Conservation (phyloP, 2,329 filamentous ascomycete genomes). For the Botrytis paeoniae region DNA sequence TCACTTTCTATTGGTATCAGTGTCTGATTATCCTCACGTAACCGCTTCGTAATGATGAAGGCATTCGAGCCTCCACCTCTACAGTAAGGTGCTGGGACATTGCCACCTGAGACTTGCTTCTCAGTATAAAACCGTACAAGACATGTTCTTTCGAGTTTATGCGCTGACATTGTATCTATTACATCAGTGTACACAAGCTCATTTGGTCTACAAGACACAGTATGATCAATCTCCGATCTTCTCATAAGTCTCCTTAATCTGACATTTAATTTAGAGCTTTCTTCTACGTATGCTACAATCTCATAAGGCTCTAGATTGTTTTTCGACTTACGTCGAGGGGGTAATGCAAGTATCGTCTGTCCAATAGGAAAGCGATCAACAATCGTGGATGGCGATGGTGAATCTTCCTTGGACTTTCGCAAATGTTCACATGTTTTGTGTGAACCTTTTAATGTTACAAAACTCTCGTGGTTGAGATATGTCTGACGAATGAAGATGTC, state of each 20-base stretch:
- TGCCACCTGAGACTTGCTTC: conserved; percentile 34
- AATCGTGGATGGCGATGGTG: conserved; percentile 15
- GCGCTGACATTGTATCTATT: conserved; percentile 39
- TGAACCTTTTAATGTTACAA: conserved; percentile 53
- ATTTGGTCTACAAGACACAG: conserved; percentile 32
- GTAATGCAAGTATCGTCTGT: conserved; percentile 51
- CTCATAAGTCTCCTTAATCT: conserved; percentile 53
- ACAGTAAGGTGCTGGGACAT: conserved; percentile 62
- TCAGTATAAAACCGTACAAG: conserved; percentile 54
- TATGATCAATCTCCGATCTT: conserved; percentile 43
- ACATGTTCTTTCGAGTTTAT: conserved; percentile 54
- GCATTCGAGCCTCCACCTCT: conserved; percentile 62
- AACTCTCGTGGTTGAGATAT: conserved; percentile 60
- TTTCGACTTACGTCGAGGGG: conserved; percentile 44
- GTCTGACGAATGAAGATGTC: conserved; percentile 70
- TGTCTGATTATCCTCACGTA: conserved; percentile 34
- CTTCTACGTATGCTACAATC: conserved; percentile 44
- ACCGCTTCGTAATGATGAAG: conserved; percentile 57
- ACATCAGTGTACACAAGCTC: conserved; percentile 55
- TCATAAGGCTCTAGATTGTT: conserved; percentile 57
- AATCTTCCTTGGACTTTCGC: conserved; percentile 13
- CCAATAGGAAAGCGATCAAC: conserved; percentile 45
- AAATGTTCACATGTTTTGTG: conserved; percentile 54
- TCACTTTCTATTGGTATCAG: conserved; percentile 39
- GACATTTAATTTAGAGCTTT: conserved; percentile 35